Evolutionary conservation across 768 basidiomycete genomes (phyloP), one percentile per base, ranked within the genome.

Genomic region (Rhodotorula graminis): DNA sequence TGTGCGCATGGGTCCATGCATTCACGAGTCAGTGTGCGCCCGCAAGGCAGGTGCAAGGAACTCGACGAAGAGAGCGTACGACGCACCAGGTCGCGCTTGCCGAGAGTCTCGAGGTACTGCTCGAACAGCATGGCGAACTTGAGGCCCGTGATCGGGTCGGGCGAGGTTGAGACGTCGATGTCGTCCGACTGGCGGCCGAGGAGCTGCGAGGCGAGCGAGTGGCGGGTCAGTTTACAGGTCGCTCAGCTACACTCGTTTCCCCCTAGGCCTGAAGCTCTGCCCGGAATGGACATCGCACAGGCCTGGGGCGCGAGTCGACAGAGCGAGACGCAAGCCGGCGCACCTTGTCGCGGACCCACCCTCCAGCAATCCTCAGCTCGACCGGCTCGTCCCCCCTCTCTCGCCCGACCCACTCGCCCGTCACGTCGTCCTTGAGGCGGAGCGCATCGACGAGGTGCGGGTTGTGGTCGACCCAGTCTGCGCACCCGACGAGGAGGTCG

Each of bases 281-380:
- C 53, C 37, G 4, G 37, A 37, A 5, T 5, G 37, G 37, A 37
- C 37, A 9, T 4, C 37, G 9, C 37, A 27, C 25, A 31, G 8
- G 29, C 29, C n/a, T 29, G 49, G 7, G 15, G 29, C 21, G 23
- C 15, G 29, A 63, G 47, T 37, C 37, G 14, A 19, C 6, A 18
- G 44, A 21, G 27, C 27, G 27, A 55, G 4, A 27, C 29, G 29
- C 19, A 37, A 31, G 60, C 14, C n/a, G 40, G 80, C 82, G 76
- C 71, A 93, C 95, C 88, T 99, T 99, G 81, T 99, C 96, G 78
- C 96, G 85, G 58, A 98, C 96, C 96, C 96, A 99, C 29, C 96
- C 96, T 27, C 96, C 96, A 19, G 93, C 96, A 60, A 99, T 91
- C 76, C 96, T 86, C 80, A 95, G 95, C 72, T 82, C 82, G 1